Base-by-base conservation (phyloP, 2,329 filamentous ascomycete species). In the Colletotrichum sp. region DNA sequence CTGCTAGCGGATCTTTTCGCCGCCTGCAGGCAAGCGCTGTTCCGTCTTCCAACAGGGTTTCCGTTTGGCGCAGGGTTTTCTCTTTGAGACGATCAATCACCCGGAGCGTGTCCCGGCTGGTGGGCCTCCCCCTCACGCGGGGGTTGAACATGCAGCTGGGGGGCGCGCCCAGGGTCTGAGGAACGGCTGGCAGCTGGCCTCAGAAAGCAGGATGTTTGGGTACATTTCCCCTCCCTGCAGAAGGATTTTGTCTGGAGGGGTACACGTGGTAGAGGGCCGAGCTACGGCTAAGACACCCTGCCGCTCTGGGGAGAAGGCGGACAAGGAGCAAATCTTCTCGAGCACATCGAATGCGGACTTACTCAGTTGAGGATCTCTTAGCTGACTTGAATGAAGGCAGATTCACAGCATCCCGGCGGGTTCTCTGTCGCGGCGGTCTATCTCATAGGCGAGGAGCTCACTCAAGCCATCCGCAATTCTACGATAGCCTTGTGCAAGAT, bases 331-430 rank as follows among this genome's bases (percentile, higher is more conserved):
- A 21, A 52, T 21, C 1, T 21, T 36, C 1, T 63, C 60, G 28
- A 2, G 60, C 60, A 63, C 0, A 32, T 63, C 60, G 1, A 3
- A 16, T 34, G 60, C 60, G 18, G 60, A 63, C 60, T 63, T 63
- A 34, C 60, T 34, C 60, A 63, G 60, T 34, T 24, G 28, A 8
- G 30, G 3, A 5, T 30, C 18, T 2, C 12, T 34, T 15, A 52
- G 60, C 60, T 63, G 60, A 63, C 60, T 63, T 63, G 60, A 36
- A 63, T 63, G 60, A 30, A 63, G 60, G 8, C 60, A 32, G 44
- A 1, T 49, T 49, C 24, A 24, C 26, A 26, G 26, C 26, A 26
- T 26, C 26, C 26, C 26, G 26, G 26, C 26, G 26, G 26, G 26
- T 26, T 26, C 26, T 26, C 26, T 26, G 26, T 26, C 26, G 26